Conservation (phyloP, 805 yeast species). For the Hanseniaspora guilliermondii region DNA sequence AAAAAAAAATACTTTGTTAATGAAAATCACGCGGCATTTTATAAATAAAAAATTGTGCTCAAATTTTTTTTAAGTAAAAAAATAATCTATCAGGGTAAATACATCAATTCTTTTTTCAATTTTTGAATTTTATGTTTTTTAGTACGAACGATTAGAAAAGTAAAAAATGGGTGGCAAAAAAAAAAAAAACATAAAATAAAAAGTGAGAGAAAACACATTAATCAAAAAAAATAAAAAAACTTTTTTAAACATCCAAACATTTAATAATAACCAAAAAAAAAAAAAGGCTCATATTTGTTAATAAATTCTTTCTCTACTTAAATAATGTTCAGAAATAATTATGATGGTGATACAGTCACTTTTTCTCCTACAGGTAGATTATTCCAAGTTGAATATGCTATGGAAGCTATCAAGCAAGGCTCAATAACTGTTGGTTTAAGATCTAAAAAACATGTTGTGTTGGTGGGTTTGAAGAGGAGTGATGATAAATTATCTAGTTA, state of each 20-base stretch:
- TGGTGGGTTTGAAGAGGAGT: conserved; percentile 88
- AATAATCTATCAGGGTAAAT: not conserved
- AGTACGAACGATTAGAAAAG: not conserved
- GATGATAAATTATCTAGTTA: conserved; percentile 96
- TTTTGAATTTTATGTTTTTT: not conserved
- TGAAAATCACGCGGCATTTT: too few relatives aligned
- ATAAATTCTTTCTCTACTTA: not conserved
- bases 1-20: too few relatives aligned
- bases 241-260: not conserved
- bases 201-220: not conserved
- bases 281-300: too few relatives aligned
- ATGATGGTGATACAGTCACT: conserved; percentile 96
- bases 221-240: too few relatives aligned
- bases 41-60: too few relatives aligned
- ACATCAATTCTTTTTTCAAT: not conserved
- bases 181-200: not conserved
- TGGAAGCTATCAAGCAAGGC: conserved; percentile 97
- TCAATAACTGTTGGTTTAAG: conserved; percentile 92
- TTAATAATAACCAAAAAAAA: not conserved
- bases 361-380: conserved; percentile 97
- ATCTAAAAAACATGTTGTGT: conserved; percentile 74
- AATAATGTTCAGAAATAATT: conserved; percentile 80
- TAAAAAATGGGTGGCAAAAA: not conserved
- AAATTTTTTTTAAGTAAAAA: too few relatives aligned
- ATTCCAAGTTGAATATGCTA: conserved; percentile 93